Evolutionary conservation across 2,329 filamentous ascomycete species (phyloP), one percentile per base, ranked within the genome.

Genomic region (Cladorrhinum sp.): DNA sequence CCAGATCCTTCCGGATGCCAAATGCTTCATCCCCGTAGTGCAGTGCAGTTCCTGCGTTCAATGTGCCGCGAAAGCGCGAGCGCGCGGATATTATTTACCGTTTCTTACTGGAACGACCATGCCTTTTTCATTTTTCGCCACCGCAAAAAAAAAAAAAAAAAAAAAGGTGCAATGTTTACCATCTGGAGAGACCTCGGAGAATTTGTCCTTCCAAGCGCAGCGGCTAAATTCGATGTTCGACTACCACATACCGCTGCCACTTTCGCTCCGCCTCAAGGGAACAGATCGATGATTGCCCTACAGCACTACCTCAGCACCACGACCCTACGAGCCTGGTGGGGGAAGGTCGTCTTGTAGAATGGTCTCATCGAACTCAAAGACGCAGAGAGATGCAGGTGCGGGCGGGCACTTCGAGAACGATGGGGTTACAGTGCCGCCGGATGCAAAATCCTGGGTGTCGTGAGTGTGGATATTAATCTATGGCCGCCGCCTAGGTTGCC

Each of bases 141-240:
- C 29, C 20, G 18, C 49, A 25, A 50, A 23, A 22, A 50, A 50
- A 50, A 20, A 50, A 50, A 50, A 32, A 32, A 32, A 32, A 32
- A 32, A 32, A 32, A 32, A 13, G 13, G 13, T 13, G 57, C 60
- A 54, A 55, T 50, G 29, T 12, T 27, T 38, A 27, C 38, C 6
- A 45, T 45, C n/a, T 45, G 16, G 36, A 3, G 36, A 41, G 10
- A n/a, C 27, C 41, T 59, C 54, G 50, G 41, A 56, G 41, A 45
- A 45, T 45, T 7, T 3, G 13, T 29, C 16, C 51, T 45, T 29
- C 25, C 25, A 41, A 41, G 36, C 10, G 16, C 41, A 38, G 59
- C 62, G 63, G 61, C 62, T 61, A 62, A 60, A 62, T 60, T 38
- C 49, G n/a, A n/a, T 36, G 7, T 58, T 60, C 58, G 54, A 56